Base-by-base conservation (phyloP, 2,329 filamentous ascomycete genomes). In the Cercospora sp. region DNA sequence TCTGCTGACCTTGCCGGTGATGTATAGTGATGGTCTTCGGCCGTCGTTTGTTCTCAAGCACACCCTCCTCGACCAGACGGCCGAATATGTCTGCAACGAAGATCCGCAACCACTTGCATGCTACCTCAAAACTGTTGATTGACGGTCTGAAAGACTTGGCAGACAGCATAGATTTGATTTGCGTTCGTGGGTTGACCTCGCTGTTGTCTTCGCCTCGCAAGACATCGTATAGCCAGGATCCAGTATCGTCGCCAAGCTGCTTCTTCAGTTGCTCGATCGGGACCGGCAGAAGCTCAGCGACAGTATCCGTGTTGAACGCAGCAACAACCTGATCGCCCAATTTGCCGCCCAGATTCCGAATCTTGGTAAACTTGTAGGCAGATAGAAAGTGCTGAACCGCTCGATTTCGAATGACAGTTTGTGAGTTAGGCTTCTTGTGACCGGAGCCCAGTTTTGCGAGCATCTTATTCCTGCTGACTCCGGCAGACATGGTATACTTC, bases 151-250 rank as follows among this genome's bases (percentile, higher is more conserved):
- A 99, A 0, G 93, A 96, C 78, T 99, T 99, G 20, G 95, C 94
- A 1, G 93, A 97, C 13, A 98, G 84, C 94, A 99, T 98, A 16
- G 91, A 95, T 79, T 98, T 97, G 82, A 97, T 97, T 75, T 95
- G 92, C 1, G 93, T 97, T 62, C 94, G 86, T 30, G 93, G 87
- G 75, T 93, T 97, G 72, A 99, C 93, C 79, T 97, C 94, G 74
- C 91, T 95, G 60, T 84, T 83, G 78, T 99, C 95, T 69, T 94
- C 88, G 1, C 95, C 95, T 10, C 95, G 88, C 63, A 98, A 90
- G 10, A 90, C 91, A 64, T 90, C 88, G 80, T 96, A 90, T 10
- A 98, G 83, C 93, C 94, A 97, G 3, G 85, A 83, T 1, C 92
- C 94, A 0, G 91, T 95, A 55, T 96, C 93, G 63, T 94, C 91